phyloP scores from a whole-genome alignment of 2,329 filamentous ascomycete genomes.

The Trichoderma asperellum region DNA sequence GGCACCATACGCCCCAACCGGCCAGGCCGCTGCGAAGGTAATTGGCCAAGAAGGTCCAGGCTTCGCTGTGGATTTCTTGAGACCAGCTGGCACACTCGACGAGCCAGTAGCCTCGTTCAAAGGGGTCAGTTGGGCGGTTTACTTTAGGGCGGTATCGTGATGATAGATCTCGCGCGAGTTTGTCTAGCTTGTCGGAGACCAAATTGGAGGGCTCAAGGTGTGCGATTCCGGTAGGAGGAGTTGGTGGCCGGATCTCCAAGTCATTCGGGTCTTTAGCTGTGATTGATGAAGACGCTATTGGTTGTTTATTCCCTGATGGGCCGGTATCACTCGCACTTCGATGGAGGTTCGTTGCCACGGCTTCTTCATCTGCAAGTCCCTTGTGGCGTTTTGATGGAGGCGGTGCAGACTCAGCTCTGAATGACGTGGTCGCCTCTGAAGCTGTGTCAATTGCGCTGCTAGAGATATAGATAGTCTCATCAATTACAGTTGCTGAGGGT shows the following conservation, averaged over 20 bases:
- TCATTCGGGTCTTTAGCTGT: conserved; percentile 35
- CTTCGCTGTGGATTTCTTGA: conserved; percentile 49
- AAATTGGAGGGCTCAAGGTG: conserved; percentile 55
- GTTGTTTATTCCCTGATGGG: conserved; percentile 21
- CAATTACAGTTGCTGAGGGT: conserved; percentile 24
- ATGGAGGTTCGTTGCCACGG: conserved; percentile 30
- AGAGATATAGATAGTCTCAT: conserved; percentile 41
- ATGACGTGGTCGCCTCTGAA: conserved; percentile 29
- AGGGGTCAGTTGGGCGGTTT: conserved; percentile 45
- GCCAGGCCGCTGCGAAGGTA: conserved; percentile 62
- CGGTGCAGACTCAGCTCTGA: conserved; percentile 40
- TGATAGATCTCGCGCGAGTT: conserved; percentile 53
- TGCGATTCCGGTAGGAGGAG: conserved; percentile 53
- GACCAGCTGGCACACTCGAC: conserved; percentile 63
- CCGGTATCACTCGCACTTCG: conserved; percentile 41
- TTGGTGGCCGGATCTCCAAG: conserved; percentile 58
- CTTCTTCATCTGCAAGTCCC: conserved; percentile 29
- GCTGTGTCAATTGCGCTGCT: conserved; percentile 36
- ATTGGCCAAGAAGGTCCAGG: conserved; percentile 66
- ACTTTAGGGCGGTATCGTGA: conserved; percentile 56
- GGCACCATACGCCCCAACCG: conserved; percentile 70
- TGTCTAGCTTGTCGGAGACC: conserved; percentile 60
- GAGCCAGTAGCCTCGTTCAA: conserved; percentile 81
- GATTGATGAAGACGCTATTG: conserved; percentile 21
- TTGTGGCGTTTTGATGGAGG: conserved; percentile 38